Conservation (phyloP, 108 stramenopile genomes). For the Cyclotella choctawhatcheeana region DNA sequence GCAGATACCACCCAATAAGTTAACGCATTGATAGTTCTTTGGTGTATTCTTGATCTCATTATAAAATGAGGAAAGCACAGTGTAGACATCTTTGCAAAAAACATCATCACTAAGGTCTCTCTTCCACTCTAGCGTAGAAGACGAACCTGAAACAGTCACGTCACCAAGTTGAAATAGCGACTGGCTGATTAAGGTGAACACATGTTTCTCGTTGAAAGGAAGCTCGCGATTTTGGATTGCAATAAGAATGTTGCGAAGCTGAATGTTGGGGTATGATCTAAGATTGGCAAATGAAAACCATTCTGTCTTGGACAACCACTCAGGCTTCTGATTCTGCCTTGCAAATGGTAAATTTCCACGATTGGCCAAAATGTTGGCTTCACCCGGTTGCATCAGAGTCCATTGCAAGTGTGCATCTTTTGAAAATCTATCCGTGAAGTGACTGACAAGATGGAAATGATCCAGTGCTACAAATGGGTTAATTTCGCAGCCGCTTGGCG, state of each 20-base stretch:
- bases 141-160: background rate
- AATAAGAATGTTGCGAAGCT: conserved; percentile 43
- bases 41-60: conserved; percentile 47
- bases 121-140: conserved; percentile 26
- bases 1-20: conserved; percentile 16
- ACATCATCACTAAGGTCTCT: conserved; percentile 6
- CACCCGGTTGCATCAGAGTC: conserved; percentile 31
- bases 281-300: conserved; percentile 43
- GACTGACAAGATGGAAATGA: conserved; percentile 12
- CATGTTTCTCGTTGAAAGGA: conserved; percentile 25
- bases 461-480: conserved; percentile 23
- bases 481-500: conserved; percentile 12
- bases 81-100: conserved; percentile 1
- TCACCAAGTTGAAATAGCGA: conserved; percentile 60
- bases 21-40: conserved; percentile 25
- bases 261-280: conserved; percentile 48
- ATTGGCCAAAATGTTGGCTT: background rate
- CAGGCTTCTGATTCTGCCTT: conserved; percentile 18
- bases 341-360: conserved; percentile 44
- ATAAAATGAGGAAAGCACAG: conserved; percentile 11
- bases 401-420: conserved; percentile 12
- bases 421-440: conserved; percentile 34
- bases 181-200: conserved; percentile 47
- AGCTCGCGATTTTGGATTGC: conserved; percentile 27
- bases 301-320: conserved; percentile 38